These are phyloP conservation scores for Mallotus japonicus DNA, from an alignment of 441 rosid species.

Conservation along the genomic window DNA sequence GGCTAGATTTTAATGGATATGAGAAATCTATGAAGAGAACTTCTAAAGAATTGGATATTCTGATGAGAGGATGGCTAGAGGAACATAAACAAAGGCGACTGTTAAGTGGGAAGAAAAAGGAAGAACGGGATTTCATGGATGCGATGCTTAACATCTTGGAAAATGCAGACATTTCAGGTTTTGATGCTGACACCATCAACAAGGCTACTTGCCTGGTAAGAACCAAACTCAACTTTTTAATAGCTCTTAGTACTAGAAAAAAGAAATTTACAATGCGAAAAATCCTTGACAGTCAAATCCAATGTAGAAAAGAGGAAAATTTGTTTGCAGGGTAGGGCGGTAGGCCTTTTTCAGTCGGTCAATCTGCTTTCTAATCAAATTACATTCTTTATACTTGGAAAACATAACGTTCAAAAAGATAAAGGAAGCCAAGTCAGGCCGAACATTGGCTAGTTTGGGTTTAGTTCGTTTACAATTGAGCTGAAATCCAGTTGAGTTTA, in stretches of 20 bases:
- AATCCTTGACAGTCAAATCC: constrained; percentile 1
- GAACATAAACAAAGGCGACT: constrained; percentile 17
- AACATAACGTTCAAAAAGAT: too few species aligned
- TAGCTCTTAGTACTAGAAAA: too few species aligned
- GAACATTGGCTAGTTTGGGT: too few species aligned
- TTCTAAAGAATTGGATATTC: constrained; percentile 25
- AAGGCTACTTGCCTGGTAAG: constrained; percentile 35
- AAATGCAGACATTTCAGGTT: neutral
- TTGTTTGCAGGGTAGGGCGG: too few species aligned
- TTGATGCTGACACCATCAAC: constrained; percentile 24
- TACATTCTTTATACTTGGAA: too few species aligned
- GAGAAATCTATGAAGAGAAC: constrained; percentile 23
- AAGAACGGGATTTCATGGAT: constrained; percentile 33
- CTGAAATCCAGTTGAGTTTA: too few species aligned
- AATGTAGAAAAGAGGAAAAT: too few species aligned
- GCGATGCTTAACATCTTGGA: constrained; percentile 21
- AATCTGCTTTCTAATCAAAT: too few species aligned
- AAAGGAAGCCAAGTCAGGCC: too few species aligned
- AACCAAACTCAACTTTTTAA: neutral
- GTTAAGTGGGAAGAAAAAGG: neutral
- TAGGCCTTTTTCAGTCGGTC: too few species aligned
- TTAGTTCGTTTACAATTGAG: too few species aligned
- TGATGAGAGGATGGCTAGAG: constrained; percentile 18
- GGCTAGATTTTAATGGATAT: constrained; percentile 28
- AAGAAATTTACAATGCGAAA: neutral